Base-by-base conservation (phyloP, 805 yeast species). In the Metschnikowia peoriensis region DNA sequence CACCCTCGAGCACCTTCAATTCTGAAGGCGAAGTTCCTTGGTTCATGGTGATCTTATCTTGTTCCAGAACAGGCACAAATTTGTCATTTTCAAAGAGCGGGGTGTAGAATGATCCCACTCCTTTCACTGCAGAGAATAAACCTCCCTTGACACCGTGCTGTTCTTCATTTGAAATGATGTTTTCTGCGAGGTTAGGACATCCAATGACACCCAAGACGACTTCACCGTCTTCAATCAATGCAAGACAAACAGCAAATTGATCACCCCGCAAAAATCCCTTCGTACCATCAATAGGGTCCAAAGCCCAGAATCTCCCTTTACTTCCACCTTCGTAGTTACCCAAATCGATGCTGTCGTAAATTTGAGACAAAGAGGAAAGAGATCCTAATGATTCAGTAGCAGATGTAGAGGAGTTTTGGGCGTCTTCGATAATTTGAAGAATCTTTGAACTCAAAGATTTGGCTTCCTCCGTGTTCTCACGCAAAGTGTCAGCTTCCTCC, bases 231-330 rank as follows among this genome's bases (percentile, higher is more conserved):
- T 84, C 96, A 44, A 94, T 85, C 59, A 94, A 73, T 0, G 96
- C 97, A 43, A 94, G 75, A 66, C 99, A 94, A 1, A 94, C 96
- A 1, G 99, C 97, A 69, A 90, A 94, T 66, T 94, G 99, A 58
- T 92, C 97, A 44, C 97, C 96, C 65, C 99, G 79, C 50, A 94
- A 73, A 66, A 94, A 94, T 0, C 99, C 99, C 67, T 75, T 94
- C 17, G 99, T 94, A 7, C 99, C 99, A 66, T 94, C 99, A 56
- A 94, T 92, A 39, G 99, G 99, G 65, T 94, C 99, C 63, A 94
- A 73, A 0, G 97, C 96, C 99, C 99, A 94, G 66, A 89, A 84
- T 55, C 99, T 77, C 27, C 96, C 96, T 38, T 69, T 74, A 34
- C 71, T 60, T 5, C 97, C 96, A 50, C 97, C 98, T 55, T 77